Evolutionary conservation across 441 rosid genomes (phyloP), one percentile per base, ranked within the genome.

Genomic region (Francoa sonchifolia): DNA sequence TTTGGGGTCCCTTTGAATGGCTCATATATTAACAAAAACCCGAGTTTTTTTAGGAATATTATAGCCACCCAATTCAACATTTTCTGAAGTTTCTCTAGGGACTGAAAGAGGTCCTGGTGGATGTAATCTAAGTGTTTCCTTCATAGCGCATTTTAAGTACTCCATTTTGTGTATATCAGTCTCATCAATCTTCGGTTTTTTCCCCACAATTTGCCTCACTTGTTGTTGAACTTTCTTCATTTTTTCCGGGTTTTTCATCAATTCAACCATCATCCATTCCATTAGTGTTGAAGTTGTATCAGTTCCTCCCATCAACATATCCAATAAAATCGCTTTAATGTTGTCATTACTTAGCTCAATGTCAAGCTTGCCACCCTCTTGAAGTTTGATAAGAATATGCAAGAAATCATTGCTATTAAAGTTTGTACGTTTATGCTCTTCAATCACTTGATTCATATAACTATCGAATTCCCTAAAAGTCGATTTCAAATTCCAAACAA

Each of bases 181-280:
- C 33, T 22, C 26, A 4, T 48, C 53, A 1, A 67, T 7, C 8
- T 32, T 52, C 7, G 52, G 7, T 27, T 67, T 58, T 11, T 40
- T 47, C 4, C 71, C 63, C 3, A 67, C 65, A 0, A 72, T 48
- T 22, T 48, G 39, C 13, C 59, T 52, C 19, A 48, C 33, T 16
- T 61, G 66, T 26, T 45, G 42, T 36, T 44, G 59, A 4, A 36
- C 60, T 47, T 58, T 61, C 29, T 40, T 26, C 53, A 54, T 39
- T n/a, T 33, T 25, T 1, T 27, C 38, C 11, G 22, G 41, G 37
- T 55, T 42, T 8, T 27, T 59, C 17, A 58, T 3, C 2, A 69
- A 43, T 27, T 53, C 66, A 0, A 58, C 39, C 76, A 69, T 59
- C n/a, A 19, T 32, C 76, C 72, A 66, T 25, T 58, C 72, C 34